Percentiles rank a stretch among this genome's conserved stretches.
Evolutionary conservation across 306 rosid genomes (phyloP).

Genomic region (Cucurbita maxima): DNA sequence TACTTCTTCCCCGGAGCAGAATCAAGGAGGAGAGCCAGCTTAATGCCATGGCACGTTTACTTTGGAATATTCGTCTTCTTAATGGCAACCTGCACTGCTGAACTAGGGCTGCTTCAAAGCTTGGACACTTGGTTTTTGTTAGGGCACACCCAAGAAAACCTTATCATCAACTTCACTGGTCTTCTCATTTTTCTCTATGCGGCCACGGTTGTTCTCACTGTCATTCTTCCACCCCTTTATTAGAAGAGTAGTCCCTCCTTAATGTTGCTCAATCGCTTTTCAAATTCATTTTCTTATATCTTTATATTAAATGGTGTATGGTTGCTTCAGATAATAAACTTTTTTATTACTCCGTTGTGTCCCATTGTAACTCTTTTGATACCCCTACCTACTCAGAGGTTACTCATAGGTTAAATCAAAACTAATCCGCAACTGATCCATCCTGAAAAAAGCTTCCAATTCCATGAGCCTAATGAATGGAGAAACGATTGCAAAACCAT

Average conservation of each 20-base stretch:
- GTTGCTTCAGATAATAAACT: not conserved
- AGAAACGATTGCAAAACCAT: no score
- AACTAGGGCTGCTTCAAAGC: constrained; percentile 25
- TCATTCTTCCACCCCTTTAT: constrained; percentile 32
- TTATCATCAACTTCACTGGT: constrained; percentile 47
- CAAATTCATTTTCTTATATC: not conserved
- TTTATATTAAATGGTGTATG: not conserved
- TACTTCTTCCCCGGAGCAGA: constrained; percentile 44
- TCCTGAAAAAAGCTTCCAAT: no score
- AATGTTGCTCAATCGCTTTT: not conserved
- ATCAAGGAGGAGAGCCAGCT: constrained; percentile 19
- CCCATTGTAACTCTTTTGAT: no score
- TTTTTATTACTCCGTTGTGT: no score
- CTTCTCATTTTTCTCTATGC: constrained; percentile 44
- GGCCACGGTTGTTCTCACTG: constrained; percentile 28
- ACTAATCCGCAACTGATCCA: no score
- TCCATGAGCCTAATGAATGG: no score
- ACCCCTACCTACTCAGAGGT: no score
- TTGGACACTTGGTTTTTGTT: not conserved
- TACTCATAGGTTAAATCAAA: no score
- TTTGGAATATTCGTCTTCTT: constrained; percentile 36
- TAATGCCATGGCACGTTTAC: constrained; percentile 57
- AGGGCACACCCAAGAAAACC: constrained; percentile 17
- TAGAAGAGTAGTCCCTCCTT: not conserved
- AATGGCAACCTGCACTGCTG: constrained; percentile 36